Evolutionary conservation across 306 rosid genomes (phyloP).

Genomic region (Chamaecrista fasciculata): DNA sequence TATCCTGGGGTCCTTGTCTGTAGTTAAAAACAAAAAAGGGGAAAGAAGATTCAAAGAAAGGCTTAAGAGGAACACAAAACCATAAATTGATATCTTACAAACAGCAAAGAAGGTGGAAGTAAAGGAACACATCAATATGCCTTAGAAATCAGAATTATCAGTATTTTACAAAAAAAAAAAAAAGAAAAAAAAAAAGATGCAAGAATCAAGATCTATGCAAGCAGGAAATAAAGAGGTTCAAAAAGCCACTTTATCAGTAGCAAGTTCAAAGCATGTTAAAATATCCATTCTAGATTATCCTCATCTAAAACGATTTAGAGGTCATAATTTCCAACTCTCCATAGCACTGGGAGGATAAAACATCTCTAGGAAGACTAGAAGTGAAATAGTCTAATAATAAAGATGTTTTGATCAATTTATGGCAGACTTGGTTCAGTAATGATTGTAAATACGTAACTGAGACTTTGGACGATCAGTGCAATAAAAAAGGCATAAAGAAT

Average conservation of each 20-base stretch:
- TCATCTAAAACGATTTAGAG: slow-evolving; percentile 14
- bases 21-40: background rate
- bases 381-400: background rate
- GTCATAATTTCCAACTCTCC: slow-evolving; percentile 9
- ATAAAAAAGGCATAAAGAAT: background rate
- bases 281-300: slow-evolving; percentile 12
- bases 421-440: slow-evolving; percentile 1
- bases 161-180: background rate
- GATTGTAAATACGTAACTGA: background rate
- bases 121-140: slow-evolving; percentile 16
- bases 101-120: background rate
- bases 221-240: slow-evolving; percentile 8
- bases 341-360: background rate
- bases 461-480: background rate
- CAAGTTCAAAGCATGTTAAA: slow-evolving; percentile 18
- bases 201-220: slow-evolving; percentile 1
- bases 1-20: slow-evolving; percentile 90
- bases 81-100: background rate
- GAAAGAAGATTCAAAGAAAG: background rate
- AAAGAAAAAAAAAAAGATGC: background rate
- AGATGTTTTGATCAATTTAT: background rate
- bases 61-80: slow-evolving; percentile 9
- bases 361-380: background rate
- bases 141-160: slow-evolving; percentile 6
- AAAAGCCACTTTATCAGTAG: background rate